Base-by-base conservation (phyloP, 2,329 filamentous ascomycete species). In the Fusarium sp. region DNA sequence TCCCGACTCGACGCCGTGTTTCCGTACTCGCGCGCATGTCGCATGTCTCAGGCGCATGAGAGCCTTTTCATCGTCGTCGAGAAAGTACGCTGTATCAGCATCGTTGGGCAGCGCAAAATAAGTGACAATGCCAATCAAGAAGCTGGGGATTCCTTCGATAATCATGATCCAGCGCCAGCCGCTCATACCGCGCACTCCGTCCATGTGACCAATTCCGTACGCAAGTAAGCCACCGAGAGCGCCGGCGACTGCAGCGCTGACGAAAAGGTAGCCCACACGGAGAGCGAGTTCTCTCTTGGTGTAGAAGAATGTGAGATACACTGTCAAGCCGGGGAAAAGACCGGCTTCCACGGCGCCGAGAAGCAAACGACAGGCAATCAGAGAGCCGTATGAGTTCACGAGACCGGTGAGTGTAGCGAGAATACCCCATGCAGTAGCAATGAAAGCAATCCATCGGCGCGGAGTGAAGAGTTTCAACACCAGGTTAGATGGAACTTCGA, bases 281-380 rank as follows among this genome's bases (percentile, higher is more conserved):
- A 93, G 80, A 7, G 91, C 91, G 3, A 94, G 85, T 78, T 94
- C 92, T 29, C 86, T 84, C 75, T 91, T 91, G 48, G 88, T 91
- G 80, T 94, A 94, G 82, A 93, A 94, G 70, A 93, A 86, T 0
- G 91, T 93, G 20, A 94, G 83, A 71, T 93, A 93, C 20, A 91
- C 80, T 7, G 87, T 89, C 69, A 92, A 80, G 0, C 91, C 91
- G 0, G 91, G 91, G 69, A 93, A 92, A 1, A 93, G 81, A 0
- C 91, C 91, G 1, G 88, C 90, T 79, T 93, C 91, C 41, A 92
- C 84, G 9, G 86, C 83, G 7, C 92, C 92, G 0, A 94, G 86
- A 16, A 94, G 80, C 0, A 94, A 76, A 7, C 92, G 89, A 68
- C 89, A 90, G 8, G 87, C 91, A n/a, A 94, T 80, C 6, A 94